These are phyloP conservation scores for Albatrellus ellisii DNA, from an alignment of 768 basidiomycete genomes.

Conservation along the genomic window DNA sequence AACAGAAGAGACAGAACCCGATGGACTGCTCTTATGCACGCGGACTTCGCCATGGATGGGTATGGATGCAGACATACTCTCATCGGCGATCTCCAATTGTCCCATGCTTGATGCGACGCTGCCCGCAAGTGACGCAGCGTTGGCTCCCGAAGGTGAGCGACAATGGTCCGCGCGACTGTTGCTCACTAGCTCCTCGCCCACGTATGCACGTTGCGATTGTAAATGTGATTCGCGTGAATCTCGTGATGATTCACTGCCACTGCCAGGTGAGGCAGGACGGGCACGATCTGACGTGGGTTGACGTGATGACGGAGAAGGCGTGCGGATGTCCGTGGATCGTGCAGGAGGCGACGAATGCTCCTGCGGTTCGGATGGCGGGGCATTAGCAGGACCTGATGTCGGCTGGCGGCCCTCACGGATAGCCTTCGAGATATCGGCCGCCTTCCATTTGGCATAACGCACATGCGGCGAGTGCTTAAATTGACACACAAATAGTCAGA, in stretches of 20 bases:
- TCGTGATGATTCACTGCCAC: neutral
- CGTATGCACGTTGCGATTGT: slow-evolving; percentile 18
- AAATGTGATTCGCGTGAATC: neutral
- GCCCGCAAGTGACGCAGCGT: neutral
- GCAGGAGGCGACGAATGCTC: slow-evolving; percentile 15
- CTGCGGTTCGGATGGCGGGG: slow-evolving; percentile 17
- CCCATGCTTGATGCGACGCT: neutral
- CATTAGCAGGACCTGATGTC: slow-evolving; percentile 59
- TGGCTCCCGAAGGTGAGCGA: slow-evolving; percentile 7
- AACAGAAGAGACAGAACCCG: slow-evolving; percentile 1
- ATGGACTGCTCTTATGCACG: neutral
- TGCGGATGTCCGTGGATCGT: neutral
- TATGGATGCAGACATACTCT: slow-evolving; percentile 5
- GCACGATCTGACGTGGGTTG: neutral
- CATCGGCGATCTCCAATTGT: neutral
- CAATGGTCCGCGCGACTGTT: slow-evolving; percentile 18
- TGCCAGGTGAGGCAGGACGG: neutral
- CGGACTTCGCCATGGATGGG: slow-evolving; percentile 1
- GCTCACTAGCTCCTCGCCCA: slow-evolving; percentile 32
- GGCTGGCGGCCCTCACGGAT: slow-evolving; percentile 88
- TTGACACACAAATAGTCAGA: too few relatives aligned
- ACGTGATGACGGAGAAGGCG: neutral
- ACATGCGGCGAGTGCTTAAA: slow-evolving; percentile 75
- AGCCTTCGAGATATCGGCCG: slow-evolving; percentile 88
- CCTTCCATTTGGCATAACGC: slow-evolving; percentile 95